A percentile compares a stretch with the other conserved stretches of the same genome.
Conservation (phyloP, 768 basidiomycete species). For the Termitomyces sp. region DNA sequence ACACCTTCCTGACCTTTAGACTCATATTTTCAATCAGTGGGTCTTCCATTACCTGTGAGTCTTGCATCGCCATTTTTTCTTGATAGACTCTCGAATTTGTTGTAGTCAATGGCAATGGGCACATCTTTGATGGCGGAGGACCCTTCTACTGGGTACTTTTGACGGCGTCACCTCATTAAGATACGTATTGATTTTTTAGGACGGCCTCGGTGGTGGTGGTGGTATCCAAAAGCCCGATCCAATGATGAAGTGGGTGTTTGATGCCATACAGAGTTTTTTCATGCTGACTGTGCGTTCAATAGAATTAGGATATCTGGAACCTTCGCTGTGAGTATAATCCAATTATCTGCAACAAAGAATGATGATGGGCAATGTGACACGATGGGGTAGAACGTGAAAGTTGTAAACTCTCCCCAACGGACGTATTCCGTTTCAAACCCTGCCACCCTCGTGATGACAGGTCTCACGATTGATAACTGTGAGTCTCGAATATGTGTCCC, state of each 20-base stretch:
- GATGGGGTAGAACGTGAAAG: conserved; percentile 34
- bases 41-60: conserved; percentile 43
- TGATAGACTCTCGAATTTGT: not conserved
- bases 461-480: conserved; percentile 57
- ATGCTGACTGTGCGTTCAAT: not conserved
- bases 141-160: conserved; percentile 38
- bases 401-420: conserved; percentile 38
- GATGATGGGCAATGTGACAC: not conserved
- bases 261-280: too few relatives aligned
- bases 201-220: conserved; percentile 35
- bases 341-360: not conserved
- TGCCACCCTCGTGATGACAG: conserved; percentile 37
- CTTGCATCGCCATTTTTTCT: not conserved
- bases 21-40: conserved; percentile 31
- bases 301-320: conserved; percentile 38
- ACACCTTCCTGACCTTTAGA: not conserved
- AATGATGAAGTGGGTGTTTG: conserved; percentile 36
- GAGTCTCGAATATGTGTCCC: conserved; percentile 13
- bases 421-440: conserved; percentile 38
- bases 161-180: not conserved
- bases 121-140: conserved; percentile 40
- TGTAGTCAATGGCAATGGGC: conserved; percentile 38
- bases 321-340: conserved; percentile 22
- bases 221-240: conserved; percentile 38
- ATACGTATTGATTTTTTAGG: conserved; percentile 21